A percentile compares a stretch with the other conserved stretches of the same genome.
These are phyloP conservation scores for Trifolium repens DNA, from an alignment of 306 rosid species.

Conservation along the genomic window DNA sequence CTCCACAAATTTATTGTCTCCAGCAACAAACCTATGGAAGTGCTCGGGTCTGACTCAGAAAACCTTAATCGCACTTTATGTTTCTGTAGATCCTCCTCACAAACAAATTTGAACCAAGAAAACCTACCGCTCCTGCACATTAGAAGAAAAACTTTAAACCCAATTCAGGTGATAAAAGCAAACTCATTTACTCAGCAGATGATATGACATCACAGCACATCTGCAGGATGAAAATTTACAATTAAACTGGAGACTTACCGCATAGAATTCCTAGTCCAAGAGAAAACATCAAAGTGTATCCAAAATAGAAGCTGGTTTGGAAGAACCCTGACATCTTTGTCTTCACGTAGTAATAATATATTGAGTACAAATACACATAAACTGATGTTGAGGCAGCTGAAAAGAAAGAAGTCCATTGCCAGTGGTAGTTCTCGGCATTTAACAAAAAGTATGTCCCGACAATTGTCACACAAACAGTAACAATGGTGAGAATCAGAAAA, in stretches of 20 bases:
- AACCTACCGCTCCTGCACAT: constrained; percentile 92
- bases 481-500: constrained; percentile 85
- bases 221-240: constrained; percentile 25
- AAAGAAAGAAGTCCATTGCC: constrained; percentile 99
- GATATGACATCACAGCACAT: constrained; percentile 2
- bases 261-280: constrained; percentile 97
- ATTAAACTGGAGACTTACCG: constrained; percentile 62
- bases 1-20: constrained; percentile 49
- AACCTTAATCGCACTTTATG: constrained; percentile 87
- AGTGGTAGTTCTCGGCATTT: constrained; percentile 98
- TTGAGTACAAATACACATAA: constrained; percentile 90
- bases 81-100: constrained; percentile 99
- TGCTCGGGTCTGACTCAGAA: constrained; percentile 47
- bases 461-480: constrained; percentile 97
- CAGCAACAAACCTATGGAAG: constrained; percentile 49
- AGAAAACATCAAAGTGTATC: constrained; percentile 97
- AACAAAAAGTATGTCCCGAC: constrained; percentile 97
- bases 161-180: constrained; percentile 28
- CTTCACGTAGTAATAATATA: constrained; percentile 92
- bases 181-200: constrained; percentile 11
- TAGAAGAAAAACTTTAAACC: constrained; percentile 12
- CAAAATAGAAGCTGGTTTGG: constrained; percentile 99
- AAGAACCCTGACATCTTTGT: constrained; percentile 99
- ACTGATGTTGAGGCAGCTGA: constrained; percentile 98
- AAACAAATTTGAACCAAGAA: constrained; percentile 91